phyloP scores from a whole-genome alignment of 2,329 filamentous ascomycete genomes.

The Lecanosticta acicola region DNA sequence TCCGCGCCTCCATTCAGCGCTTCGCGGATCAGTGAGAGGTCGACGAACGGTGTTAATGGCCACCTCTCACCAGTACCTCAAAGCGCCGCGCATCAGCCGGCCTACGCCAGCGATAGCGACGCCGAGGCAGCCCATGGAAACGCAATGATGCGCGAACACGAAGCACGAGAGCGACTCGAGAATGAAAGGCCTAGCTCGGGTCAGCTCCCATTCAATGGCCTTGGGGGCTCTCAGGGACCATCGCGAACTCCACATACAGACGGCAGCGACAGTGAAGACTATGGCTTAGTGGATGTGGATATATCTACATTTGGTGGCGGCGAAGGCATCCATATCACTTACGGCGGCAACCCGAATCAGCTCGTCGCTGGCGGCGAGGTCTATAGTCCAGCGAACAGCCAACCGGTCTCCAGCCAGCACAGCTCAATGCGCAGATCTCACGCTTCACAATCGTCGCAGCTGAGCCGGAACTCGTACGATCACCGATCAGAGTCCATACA shows the following conservation, averaged over 20 bases:
- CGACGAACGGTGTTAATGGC: constrained; percentile 37
- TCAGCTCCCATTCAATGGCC: constrained; percentile 45
- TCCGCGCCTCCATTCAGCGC: constrained; percentile 21
- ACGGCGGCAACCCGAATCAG: constrained; percentile 49
- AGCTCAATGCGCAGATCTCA: constrained; percentile 43
- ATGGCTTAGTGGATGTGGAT: constrained; percentile 65
- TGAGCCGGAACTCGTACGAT: constrained; percentile 40
- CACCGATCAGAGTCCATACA: constrained; percentile 46
- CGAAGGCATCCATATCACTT: constrained; percentile 57
- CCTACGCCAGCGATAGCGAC: constrained; percentile 71
- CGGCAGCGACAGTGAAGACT: constrained; percentile 67
- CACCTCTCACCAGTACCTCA: constrained; percentile 41
- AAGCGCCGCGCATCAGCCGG: constrained; percentile 41
- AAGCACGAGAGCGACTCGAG: constrained; percentile 65
- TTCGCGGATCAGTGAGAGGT: constrained; percentile 15
- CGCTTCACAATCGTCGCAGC: constrained; percentile 39
- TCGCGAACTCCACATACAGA: constrained; percentile 34
- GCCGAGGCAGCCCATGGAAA: constrained; percentile 80
- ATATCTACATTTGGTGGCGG: constrained; percentile 69
- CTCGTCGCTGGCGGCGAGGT: constrained; percentile 33
- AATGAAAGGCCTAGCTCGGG: constrained; percentile 53
- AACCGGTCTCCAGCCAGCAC: constrained; percentile 39
- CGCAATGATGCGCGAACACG: constrained; percentile 73
- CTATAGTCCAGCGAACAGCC: constrained; percentile 33
- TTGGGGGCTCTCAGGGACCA: constrained; percentile 36